phyloP scores from a whole-genome alignment of 139 green algal species.

The Chlorella sorokiniana region DNA sequence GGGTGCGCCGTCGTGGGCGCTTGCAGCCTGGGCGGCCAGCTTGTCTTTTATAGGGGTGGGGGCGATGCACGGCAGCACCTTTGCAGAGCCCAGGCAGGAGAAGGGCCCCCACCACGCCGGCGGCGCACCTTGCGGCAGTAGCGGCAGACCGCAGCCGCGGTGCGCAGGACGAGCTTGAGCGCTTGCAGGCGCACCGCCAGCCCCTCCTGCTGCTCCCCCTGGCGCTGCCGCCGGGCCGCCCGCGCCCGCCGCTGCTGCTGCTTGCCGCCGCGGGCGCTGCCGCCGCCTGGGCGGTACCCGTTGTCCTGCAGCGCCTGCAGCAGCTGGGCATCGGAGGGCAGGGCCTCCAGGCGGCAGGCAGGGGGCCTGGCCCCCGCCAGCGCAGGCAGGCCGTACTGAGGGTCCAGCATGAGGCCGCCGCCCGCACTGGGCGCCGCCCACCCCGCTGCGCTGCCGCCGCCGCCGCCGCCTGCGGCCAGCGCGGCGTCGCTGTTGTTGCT shows the following conservation, averaged over 20 bases:
- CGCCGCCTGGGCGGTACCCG: not conserved
- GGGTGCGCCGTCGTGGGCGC: too few species aligned
- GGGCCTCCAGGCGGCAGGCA: not conserved
- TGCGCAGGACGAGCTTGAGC: conserved; percentile 24
- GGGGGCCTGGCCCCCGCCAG: too few species aligned
- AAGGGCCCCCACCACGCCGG: not conserved
- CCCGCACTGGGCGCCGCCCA: not conserved
- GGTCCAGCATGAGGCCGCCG: not conserved
- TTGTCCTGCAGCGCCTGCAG: conserved; percentile 12
- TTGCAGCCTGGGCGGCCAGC: too few species aligned
- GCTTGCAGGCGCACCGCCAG: conserved; percentile 12
- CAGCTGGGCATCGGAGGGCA: conserved; percentile 8
- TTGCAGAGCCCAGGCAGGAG: not conserved
- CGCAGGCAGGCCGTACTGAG: not conserved
- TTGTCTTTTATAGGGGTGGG: too few species aligned
- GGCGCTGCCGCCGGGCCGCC: not conserved
- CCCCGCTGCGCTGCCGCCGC: not conserved
- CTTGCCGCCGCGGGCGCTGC: not conserved
- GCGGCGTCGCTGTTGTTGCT: not conserved
- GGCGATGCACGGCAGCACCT: not conserved
- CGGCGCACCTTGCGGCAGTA: conserved; percentile 22
- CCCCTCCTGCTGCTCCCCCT: not conserved
- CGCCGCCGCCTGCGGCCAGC: not conserved
- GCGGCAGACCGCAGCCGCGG: conserved; percentile 4
- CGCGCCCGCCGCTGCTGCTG: not conserved